Percentiles rank a stretch among this genome's conserved stretches.
phyloP scores from a whole-genome alignment of 2,329 filamentous ascomycete species.

The Clonostachys byssicola region DNA sequence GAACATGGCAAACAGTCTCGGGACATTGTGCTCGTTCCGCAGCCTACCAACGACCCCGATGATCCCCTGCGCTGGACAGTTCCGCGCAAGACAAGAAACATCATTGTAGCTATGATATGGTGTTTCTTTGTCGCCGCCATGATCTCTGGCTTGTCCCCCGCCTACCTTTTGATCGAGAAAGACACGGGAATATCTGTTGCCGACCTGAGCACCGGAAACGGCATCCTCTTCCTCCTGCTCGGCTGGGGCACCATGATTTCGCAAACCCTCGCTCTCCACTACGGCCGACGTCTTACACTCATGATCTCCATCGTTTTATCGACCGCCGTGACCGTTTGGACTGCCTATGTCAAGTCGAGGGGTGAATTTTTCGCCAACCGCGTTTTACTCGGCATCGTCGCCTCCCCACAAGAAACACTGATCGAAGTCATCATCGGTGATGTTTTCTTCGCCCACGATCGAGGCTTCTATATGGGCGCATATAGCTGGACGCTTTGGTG shows the following conservation, averaged over 20 bases:
- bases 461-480: no score
- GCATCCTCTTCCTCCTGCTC: conserved; percentile 23
- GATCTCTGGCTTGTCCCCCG: conserved; percentile 19
- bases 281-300: conserved; percentile 21
- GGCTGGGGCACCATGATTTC: conserved; percentile 25
- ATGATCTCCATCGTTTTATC: conserved; percentile 15
- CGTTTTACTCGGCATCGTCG: conserved; percentile 18
- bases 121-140: conserved; percentile 11
- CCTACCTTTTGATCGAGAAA: conserved; percentile 16
- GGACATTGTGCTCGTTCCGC: conserved; percentile 14
- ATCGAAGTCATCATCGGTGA: conserved; percentile 18
- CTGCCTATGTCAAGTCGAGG: conserved; percentile 13
- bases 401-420: conserved; percentile 18
- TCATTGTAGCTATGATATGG: conserved; percentile 13
- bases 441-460: conserved; percentile 10
- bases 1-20: conserved; percentile 16
- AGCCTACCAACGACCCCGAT: conserved; percentile 13
- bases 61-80: conserved; percentile 17
- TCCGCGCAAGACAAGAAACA: conserved; percentile 10
- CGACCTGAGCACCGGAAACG: conserved; percentile 19
- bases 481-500: no score
- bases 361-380: conserved; percentile 17
- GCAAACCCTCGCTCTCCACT: conserved; percentile 21
- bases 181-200: conserved; percentile 12
- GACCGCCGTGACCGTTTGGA: conserved; percentile 16